Evolutionary conservation across 164 flowering plant genomes (phyloP).

Genomic region (Magnolia kwangsiensis): DNA sequence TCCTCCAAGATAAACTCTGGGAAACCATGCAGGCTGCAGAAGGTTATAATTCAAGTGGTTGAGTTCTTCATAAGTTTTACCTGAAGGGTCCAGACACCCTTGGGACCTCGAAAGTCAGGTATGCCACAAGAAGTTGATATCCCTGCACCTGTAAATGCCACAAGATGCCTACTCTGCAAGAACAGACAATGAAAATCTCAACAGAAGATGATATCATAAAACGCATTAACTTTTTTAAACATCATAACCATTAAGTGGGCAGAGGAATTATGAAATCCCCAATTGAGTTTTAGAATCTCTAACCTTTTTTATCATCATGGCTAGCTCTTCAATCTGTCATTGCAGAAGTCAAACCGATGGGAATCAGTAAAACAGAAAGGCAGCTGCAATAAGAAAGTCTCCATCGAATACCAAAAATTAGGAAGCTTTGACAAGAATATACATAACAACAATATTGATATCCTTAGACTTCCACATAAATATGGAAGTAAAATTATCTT

Average conservation of each 20-base stretch:
- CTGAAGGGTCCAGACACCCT: conserved; percentile 98
- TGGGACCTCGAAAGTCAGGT: conserved; percentile 99
- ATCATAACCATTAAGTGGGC: background rate
- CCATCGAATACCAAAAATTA: background rate
- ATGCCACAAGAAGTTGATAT: conserved; percentile 98
- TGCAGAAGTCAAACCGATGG: background rate
- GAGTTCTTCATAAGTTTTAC: conserved; percentile 23
- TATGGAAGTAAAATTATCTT: background rate
- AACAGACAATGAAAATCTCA: background rate
- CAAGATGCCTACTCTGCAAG: conserved; percentile 95
- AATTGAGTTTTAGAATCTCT: background rate
- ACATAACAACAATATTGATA: background rate
- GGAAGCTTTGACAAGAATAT: background rate
- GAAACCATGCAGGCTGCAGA: background rate
- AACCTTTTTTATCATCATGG: conserved; percentile 63
- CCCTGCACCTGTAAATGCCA: conserved; percentile 98
- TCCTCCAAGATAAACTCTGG: no score
- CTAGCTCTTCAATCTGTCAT: conserved; percentile 68
- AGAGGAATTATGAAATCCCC: background rate
- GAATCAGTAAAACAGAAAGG: conserved; percentile 2
- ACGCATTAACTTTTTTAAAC: background rate
- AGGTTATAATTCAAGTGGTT: background rate
- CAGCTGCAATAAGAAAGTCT: background rate
- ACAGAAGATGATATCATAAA: background rate
- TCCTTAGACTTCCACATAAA: background rate